Conservation (phyloP, 371 early-diverging fungal genomes). For the Batrachochytrium dendrobatidis region DNA sequence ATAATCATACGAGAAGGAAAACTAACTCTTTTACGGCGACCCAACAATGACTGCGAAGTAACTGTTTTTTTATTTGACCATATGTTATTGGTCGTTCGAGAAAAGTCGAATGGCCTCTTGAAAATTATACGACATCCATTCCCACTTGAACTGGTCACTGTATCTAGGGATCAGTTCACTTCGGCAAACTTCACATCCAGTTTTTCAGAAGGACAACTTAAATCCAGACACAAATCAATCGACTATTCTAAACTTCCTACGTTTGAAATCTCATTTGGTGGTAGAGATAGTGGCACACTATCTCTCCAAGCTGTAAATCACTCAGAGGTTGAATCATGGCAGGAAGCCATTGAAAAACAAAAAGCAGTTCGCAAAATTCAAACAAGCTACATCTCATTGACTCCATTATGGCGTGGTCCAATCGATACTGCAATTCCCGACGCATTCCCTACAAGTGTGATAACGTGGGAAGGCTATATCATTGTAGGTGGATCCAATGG, state of each 20-base stretch:
- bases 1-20: constrained; percentile 72
- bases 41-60: constrained; percentile 54
- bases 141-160: constrained; percentile 19
- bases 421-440: background rate
- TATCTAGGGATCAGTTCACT: background rate
- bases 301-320: constrained; percentile 64
- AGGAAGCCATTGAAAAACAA: constrained; percentile 69
- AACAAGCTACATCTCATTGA: constrained; percentile 47
- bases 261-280: constrained; percentile 71
- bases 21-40: constrained; percentile 61
- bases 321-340: constrained; percentile 73
- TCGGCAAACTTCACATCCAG: background rate
- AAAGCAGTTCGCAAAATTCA: constrained; percentile 39
- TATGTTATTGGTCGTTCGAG: constrained; percentile 66
- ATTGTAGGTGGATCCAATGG: background rate
- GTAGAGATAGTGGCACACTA: constrained; percentile 56
- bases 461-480: background rate
- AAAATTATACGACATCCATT: constrained; percentile 41
- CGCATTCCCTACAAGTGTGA: background rate
- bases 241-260: constrained; percentile 10
- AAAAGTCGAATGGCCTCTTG: constrained; percentile 54
- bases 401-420: background rate
- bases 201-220: background rate
- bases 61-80: constrained; percentile 81
- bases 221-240: background rate